These are phyloP conservation scores for Candida chilensis DNA, from an alignment of 805 yeast species.

Conservation along the genomic window DNA sequence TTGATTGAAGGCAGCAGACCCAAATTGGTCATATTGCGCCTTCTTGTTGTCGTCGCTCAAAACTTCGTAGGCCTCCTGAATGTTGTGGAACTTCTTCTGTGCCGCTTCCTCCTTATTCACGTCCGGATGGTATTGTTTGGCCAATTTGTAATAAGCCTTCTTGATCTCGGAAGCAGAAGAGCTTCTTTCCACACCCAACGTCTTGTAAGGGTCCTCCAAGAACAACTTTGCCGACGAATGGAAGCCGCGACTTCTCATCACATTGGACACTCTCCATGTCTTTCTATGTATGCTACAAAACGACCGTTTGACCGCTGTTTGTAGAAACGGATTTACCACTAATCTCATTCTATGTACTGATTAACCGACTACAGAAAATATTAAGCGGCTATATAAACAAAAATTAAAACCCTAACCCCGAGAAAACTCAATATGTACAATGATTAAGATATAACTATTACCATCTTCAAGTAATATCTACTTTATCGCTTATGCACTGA, in stretches of 20 bases:
- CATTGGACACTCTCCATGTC: neutral
- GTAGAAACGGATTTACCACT: neutral
- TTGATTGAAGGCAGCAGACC: constrained; percentile 74
- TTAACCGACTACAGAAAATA: neutral
- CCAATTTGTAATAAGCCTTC: constrained; percentile 88
- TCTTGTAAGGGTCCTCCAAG: constrained; percentile 70
- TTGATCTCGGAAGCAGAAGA: constrained; percentile 84
- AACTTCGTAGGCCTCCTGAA: constrained; percentile 92
- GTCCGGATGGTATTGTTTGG: constrained; percentile 94
- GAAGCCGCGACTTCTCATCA: constrained; percentile 14
- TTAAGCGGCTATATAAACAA: neutral
- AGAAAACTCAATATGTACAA: too few species aligned
- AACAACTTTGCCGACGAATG: constrained; percentile 25
- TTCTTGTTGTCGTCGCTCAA: constrained; percentile 79
- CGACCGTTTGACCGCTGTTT: neutral
- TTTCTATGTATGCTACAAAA: neutral
- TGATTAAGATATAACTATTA: too few species aligned
- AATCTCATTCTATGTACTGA: neutral
- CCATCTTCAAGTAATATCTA: too few species aligned
- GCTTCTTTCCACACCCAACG: constrained; percentile 63
- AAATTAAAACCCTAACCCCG: neutral
- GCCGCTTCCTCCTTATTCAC: constrained; percentile 88
- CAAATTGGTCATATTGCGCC: constrained; percentile 86
- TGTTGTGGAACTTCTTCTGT: constrained; percentile 81
- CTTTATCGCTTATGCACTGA: too few species aligned